Evolutionary conservation across 2,329 filamentous ascomycete species (phyloP), one percentile per base, ranked within the genome.

Genomic region (Talaromyces sp.): DNA sequence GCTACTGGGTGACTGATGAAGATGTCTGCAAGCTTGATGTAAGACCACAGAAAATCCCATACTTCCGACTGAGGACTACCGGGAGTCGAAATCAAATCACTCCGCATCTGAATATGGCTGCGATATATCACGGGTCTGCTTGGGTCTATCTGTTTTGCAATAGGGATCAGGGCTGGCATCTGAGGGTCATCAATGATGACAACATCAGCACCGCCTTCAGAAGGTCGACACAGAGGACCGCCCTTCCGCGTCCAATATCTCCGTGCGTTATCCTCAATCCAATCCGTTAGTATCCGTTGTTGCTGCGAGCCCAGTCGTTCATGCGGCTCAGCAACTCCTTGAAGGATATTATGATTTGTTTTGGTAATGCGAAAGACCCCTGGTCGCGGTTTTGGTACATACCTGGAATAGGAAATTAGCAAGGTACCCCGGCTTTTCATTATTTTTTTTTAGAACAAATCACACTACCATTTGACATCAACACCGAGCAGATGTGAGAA

Each of bases 1-100:
- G 86, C 86, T 63, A 94, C 90, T 0, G 91, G 91, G 70, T 95
- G 91, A 71, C 89, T 92, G 76, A 95, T 89, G 77, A 93, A 95
- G 74, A 92, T 81, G 76, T 95, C 91, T 10, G 89, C 88, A 1
- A 84, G 77, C 72, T 89, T 83, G 70, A 92, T 90, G 68, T 86
- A 86, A 59, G 86, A 79, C 90, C 90, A 94, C 7, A 94, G 79
- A 79, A 88, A 92, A 34, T 85, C 80, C 91, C 91, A 95, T 11
- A 90, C 87, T 68, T 91, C 88, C 5, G 85, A 85, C 69, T 92
- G 90, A 0, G 91, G 88, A 2, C 86, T 88, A 1, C 85, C 88
- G 1, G 84, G 75, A 59, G 84, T 65, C 85, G 43, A 47, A 19
- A 47, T 47, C 19, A 47, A 47, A 22, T 47, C 43, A 22, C 43